A percentile compares a stretch with the other conserved stretches of the same genome.
Conservation (phyloP, 805 yeast species). For the Saccharomycopsis guyanensis region DNA sequence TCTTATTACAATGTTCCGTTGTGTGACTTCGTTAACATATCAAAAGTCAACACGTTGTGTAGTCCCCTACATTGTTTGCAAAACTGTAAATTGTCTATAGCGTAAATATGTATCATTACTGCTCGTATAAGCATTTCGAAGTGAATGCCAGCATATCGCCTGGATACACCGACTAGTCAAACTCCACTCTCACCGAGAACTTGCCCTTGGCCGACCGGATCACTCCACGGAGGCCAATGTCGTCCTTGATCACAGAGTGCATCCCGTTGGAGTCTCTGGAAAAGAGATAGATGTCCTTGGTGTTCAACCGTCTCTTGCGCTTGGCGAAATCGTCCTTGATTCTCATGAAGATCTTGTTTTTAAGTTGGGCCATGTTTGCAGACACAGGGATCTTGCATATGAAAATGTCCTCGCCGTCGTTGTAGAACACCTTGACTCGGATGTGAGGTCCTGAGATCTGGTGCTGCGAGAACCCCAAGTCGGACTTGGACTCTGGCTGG, state of each 20-base stretch:
- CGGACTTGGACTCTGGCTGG: conserved; percentile 1
- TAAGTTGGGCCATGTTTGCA: conserved; percentile 12
- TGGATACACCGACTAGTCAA: conserved; percentile 17
- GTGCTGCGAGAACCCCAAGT: conserved; percentile 8
- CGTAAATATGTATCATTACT: too few relatives aligned
- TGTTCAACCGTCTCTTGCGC: conserved; percentile 6
- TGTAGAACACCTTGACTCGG: conserved; percentile 20
- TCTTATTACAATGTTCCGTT: too few relatives aligned
- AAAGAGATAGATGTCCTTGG: conserved; percentile 15
- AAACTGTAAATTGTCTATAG: too few relatives aligned
- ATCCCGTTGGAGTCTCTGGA: conserved; percentile 19
- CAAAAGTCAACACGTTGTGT: too few relatives aligned
- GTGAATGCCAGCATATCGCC: too few relatives aligned
- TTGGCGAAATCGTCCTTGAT: conserved; percentile 15
- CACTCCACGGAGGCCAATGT: conserved; percentile 14
- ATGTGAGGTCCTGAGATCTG: conserved; percentile 20
- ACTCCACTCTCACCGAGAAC: conserved; percentile 19
- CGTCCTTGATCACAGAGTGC: conserved; percentile 18
- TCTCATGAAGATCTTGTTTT: conserved; percentile 15
- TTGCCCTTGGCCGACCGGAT: conserved; percentile 17
- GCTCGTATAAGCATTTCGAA: too few relatives aligned
- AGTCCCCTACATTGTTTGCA: too few relatives aligned
- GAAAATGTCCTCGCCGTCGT: conserved; percentile 21
- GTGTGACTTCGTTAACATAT: too few relatives aligned
- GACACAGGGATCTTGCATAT: conserved; percentile 18